Evolutionary conservation across 2,329 filamentous ascomycete species (phyloP), one percentile per base, ranked within the genome.

Genomic region (Blumeria hordei): DNA sequence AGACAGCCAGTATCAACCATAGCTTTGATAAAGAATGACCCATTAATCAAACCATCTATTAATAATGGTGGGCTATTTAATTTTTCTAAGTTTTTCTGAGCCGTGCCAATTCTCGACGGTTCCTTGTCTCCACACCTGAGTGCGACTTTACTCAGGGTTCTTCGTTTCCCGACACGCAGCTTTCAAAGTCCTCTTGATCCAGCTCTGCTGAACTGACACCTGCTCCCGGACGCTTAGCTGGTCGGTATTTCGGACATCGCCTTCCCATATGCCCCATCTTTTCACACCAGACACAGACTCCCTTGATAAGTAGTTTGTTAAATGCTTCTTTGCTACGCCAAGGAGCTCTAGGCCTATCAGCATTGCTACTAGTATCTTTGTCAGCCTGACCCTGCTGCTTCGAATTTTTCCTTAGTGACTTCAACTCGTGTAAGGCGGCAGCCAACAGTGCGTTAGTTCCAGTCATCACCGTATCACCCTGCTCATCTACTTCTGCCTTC

Each of bases 21-120:
- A 8, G 49, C 33, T 51, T 51, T 51, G 12, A 34, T 10, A 16
- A 34, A 51, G 32, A 51, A 35, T 32, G 21, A 28, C 28, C 12
- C 12, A 51, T 51, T 36, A 34, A 51, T 51, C 16, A 51, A 51
- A 36, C 49, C 35, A 34, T 51, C 32, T n/a, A 51, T 51, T 51
- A 51, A 6, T n/a, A 51, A 36, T 5, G 49, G 49, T 10, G 49
- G 49, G 18, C 49, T 51, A 18, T 32, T 50, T 14, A 50, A 18
- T 11, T 18, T 50, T 32, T 50, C 45, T 50, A 50, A 50, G 28
- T 9, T 45, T 45, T 16, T n/a, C n/a, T 45, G 41, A 28, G 21
- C 21, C 21, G 21, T 28, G 21, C 21, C 21, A 28, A 28, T 28
- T 28, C 21, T 28, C 21, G 21, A 28, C 21, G 21, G 21, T 28